These are phyloP conservation scores for Stachybotrys elegans DNA, from an alignment of 2,329 filamentous ascomycete genomes.

Conservation along the genomic window DNA sequence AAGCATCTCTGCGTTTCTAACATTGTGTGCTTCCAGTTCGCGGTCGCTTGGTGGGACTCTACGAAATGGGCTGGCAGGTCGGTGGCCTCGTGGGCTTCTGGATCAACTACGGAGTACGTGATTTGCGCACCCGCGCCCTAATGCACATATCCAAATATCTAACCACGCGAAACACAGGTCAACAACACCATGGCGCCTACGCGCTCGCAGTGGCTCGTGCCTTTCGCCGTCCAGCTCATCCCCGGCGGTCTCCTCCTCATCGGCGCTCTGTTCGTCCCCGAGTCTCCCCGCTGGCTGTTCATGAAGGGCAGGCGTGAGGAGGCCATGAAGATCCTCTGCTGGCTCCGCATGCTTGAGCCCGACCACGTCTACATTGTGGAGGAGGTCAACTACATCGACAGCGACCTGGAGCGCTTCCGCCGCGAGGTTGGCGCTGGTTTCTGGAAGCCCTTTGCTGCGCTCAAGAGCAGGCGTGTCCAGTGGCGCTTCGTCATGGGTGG, in stretches of 20 bases:
- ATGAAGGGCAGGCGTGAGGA: conserved; percentile 54
- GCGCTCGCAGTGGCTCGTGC: conserved; percentile 57
- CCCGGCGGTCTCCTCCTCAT: conserved; percentile 58
- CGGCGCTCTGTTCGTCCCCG: conserved; percentile 55
- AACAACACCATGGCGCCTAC: conserved; percentile 40
- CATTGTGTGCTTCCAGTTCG: no score
- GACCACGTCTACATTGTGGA: conserved; percentile 65
- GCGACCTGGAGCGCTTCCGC: conserved; percentile 61
- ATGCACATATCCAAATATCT: no score
- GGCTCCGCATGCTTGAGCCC: conserved; percentile 55
- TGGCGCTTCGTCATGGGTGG: conserved; percentile 70
- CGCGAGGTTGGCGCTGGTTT: conserved; percentile 63
- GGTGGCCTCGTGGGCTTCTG: conserved; percentile 61
- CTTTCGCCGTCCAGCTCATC: conserved; percentile 62
- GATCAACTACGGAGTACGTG: conserved; percentile 38
- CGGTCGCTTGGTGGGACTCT: conserved; percentile 61
- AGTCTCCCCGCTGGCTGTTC: conserved; percentile 68
- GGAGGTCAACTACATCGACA: conserved; percentile 66
- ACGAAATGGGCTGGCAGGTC: conserved; percentile 61
- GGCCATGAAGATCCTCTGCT: conserved; percentile 54
- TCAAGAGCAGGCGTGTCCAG: conserved; percentile 52
- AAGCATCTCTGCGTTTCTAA: no score
- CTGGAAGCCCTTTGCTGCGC: conserved; percentile 64
- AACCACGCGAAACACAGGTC: conserved; percentile 62
- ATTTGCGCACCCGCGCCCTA: no score